Base-by-base conservation (phyloP, 164 flowering plant species). In the Piper betle region DNA sequence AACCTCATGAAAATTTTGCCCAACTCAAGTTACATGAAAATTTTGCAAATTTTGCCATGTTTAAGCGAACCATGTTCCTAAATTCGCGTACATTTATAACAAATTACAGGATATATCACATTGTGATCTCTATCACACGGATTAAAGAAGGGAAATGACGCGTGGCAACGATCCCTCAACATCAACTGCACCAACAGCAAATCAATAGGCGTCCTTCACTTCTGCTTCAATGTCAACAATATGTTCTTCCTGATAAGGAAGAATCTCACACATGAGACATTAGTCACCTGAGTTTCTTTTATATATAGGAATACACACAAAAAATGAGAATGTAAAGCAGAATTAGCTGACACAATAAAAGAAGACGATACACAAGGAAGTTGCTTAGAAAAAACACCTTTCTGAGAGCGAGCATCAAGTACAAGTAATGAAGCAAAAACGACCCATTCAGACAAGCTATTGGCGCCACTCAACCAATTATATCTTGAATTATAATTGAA, bases 181-280 rank as follows among this genome's bases (percentile, higher is more conserved):
- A 25, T 20, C 18, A 54, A 54, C 5, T 4, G 16, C 57, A 54
- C 37, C 33, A 8, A 25, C 12, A 1, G 16, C 1, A 46, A 19
- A 67, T 88, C 78, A 88, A 20, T 90, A 93, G 17, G 74, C 82
- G 73, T 90, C 97, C 71, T 73, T 85, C 48, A 90, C 70, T 71
- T 90, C 95, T 37, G 95, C 97, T 82, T 87, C 97, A 60, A 90
- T 70, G 71, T 87, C 97, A 40, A 90, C 91, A 62, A 90, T 71
- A 75, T 8, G 75, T 56, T 64, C 72, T 84, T 62, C 80, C 90
- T 84, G 75, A 59, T 46, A 42, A 33, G n/a, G 38, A 15, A 5
- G 6, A 64, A 4, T 57, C 33, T 17, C 6, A 6, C 25, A 5
- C 33, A 19, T 37, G 42, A 64, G 25, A 25, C 57, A 18, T 12